phyloP scores from a whole-genome alignment of 192 early-diverging fungal genomes.

The Allomyces javanicus region DNA sequence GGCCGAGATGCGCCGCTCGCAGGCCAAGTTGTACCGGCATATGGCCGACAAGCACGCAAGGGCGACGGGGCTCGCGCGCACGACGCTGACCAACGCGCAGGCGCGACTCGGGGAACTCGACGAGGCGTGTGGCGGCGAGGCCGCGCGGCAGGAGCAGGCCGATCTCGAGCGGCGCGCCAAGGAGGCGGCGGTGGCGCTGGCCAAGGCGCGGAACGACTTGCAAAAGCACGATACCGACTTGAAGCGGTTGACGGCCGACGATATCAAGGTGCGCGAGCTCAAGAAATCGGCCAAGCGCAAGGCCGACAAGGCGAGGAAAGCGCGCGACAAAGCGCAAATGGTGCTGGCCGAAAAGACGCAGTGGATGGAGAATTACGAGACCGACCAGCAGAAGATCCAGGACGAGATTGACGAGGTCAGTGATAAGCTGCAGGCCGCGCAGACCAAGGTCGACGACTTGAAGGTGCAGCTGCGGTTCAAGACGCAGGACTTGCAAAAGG shows the following conservation, averaged over 20 bases:
- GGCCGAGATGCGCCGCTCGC: background rate
- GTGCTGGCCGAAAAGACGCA: conserved; percentile 36
- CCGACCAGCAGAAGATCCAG: conserved; percentile 32
- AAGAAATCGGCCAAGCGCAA: background rate
- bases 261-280: background rate
- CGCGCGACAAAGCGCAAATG: background rate
- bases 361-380: conserved; percentile 48
- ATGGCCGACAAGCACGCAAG: too few relatives aligned
- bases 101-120: too few relatives aligned
- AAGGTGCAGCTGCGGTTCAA: conserved; percentile 36
- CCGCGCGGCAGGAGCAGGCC: too few relatives aligned
- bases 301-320: background rate
- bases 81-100: too few relatives aligned
- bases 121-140: too few relatives aligned
- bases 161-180: too few relatives aligned
- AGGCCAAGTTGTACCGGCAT: background rate
- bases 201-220: too few relatives aligned
- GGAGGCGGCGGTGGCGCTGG: too few relatives aligned
- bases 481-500: conserved; percentile 54
- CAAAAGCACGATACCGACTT: too few relatives aligned
- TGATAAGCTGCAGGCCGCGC: conserved; percentile 38
- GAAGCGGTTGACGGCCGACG: background rate
- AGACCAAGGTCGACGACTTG: conserved; percentile 54
- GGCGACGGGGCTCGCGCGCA: too few relatives aligned
- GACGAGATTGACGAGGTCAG: conserved; percentile 42